Base-by-base conservation (phyloP, 495 filamentous ascomycete species). In the Viridothelium virens region DNA sequence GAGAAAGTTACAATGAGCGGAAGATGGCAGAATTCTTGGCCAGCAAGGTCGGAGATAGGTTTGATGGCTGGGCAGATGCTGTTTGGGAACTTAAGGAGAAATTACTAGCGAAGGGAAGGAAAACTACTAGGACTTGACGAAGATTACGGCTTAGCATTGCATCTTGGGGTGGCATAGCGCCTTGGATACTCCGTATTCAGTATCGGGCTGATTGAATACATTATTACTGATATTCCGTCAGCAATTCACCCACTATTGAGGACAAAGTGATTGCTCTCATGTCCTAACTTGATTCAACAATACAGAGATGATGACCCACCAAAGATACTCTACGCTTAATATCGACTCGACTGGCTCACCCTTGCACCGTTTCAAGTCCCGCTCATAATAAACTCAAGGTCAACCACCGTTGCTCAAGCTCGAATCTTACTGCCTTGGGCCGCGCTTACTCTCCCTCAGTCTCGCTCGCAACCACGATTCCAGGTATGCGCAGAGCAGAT, bases 11-110 rank as follows among this genome's bases (percentile, higher is more conserved):
- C 68, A 85, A 85, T 61, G 80, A 79, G 71, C 80, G 76, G 31
- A 88, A 86, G 71, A 85, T 91, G 79, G 75, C 66, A 37, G 85
- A 87, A 61, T 89, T 87, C 67, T 75, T 80, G 37, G 67, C 70
- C 50, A 63, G 70, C 4, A 72, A 68, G 36, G 73, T 75, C 56
- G 70, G 67, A 4, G 50, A 44, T 46, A 56, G 33, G 31, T 16
- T 53, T 14, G 65, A 66, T 18, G 73, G 77, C 18, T 90, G 87
- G 87, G 80, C 77, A 48, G 77, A 79, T 66, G 82, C 79, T 2
- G 78, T 89, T 1, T 68, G 78, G 65, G 86, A 87, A 70, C 72
- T 89, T 65, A 76, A 81, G 56, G 78, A 77, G 67, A 82, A 77
- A 72, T 72, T 90, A 65, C 70, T 83, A 70, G 82, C 79, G 0